A percentile compares a stretch with the other conserved stretches of the same genome.
Evolutionary conservation across 1,139 yeast species (phyloP).

Genomic region (Scheffersomyces parashehatae): DNA sequence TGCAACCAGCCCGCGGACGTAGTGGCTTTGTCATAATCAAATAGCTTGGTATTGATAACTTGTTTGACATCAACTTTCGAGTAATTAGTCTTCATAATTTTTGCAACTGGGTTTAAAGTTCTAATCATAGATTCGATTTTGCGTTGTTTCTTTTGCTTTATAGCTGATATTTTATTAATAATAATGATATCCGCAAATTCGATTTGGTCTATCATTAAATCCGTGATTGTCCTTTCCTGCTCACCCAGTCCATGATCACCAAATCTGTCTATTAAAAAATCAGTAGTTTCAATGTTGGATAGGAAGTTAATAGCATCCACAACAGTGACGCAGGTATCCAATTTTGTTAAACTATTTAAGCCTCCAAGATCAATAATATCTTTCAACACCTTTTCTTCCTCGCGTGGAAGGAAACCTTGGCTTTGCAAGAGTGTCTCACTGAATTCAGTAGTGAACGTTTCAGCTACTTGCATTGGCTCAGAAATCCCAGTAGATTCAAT

Average conservation of each 20-base stretch:
- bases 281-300: constrained; percentile 42
- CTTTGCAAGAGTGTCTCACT: constrained; percentile 27
- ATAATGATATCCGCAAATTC: constrained; percentile 47
- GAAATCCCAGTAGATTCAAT: constrained; percentile 49
- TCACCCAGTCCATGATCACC: constrained; percentile 40
- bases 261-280: constrained; percentile 40
- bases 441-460: constrained; percentile 45
- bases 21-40: constrained; percentile 41
- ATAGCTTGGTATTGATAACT: constrained; percentile 33
- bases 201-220: constrained; percentile 46
- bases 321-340: constrained; percentile 51
- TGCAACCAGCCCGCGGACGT: constrained; percentile 50
- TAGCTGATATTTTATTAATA: constrained; percentile 34
- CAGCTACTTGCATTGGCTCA: constrained; percentile 53
- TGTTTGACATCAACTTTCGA: constrained; percentile 34
- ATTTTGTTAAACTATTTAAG: constrained; percentile 31
- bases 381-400: constrained; percentile 25
- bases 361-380: constrained; percentile 40
- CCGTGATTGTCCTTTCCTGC: constrained; percentile 44
- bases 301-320: constrained; percentile 43
- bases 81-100: constrained; percentile 32
- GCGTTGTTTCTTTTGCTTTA: constrained; percentile 21
- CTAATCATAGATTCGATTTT: constrained; percentile 30
- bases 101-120: constrained; percentile 43
- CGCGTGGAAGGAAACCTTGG: constrained; percentile 13